These are phyloP conservation scores for Pugionium dolabratum DNA, from an alignment of 345 rosid species.

Conservation along the genomic window DNA sequence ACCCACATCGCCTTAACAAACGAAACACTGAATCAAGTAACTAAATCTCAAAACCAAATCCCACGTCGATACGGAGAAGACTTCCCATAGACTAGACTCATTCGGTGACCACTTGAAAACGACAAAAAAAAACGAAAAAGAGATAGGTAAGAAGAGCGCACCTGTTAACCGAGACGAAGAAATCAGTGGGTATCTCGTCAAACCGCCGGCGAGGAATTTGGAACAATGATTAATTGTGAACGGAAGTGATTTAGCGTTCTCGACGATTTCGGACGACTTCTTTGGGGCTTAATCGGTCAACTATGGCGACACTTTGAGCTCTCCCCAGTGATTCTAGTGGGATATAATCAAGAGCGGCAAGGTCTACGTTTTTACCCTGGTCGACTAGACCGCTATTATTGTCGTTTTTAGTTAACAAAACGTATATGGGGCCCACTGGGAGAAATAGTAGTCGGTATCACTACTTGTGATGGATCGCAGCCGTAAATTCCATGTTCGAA, in stretches of 20 bases:
- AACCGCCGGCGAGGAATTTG: constrained; percentile 17
- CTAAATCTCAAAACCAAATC: constrained; percentile 7
- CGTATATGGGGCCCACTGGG: background rate
- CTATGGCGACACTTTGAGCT: constrained; percentile 39
- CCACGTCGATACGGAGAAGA: constrained; percentile 11
- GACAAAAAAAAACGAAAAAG: background rate
- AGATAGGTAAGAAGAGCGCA: background rate
- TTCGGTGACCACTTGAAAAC: background rate
- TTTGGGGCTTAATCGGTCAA: constrained; percentile 26
- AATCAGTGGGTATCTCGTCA: constrained; percentile 15
- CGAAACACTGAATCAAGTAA: background rate
- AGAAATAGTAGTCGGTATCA: background rate
- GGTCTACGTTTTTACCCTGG: constrained; percentile 25
- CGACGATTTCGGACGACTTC: background rate
- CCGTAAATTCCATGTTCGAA: constrained; percentile 16
- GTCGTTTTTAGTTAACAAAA: constrained; percentile 25
- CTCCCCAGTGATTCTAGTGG: constrained; percentile 12
- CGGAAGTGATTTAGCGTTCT: background rate
- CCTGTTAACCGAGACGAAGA: constrained; percentile 4
- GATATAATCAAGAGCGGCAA: background rate
- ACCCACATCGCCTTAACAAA: constrained; percentile 3
- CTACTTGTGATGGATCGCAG: constrained; percentile 5
- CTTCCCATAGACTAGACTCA: constrained; percentile 2
- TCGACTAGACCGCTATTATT: background rate
- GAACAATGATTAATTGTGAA: constrained; percentile 8